Conservation (phyloP, 2,329 filamentous ascomycete species). For the Endoconidiophora polonica region DNA sequence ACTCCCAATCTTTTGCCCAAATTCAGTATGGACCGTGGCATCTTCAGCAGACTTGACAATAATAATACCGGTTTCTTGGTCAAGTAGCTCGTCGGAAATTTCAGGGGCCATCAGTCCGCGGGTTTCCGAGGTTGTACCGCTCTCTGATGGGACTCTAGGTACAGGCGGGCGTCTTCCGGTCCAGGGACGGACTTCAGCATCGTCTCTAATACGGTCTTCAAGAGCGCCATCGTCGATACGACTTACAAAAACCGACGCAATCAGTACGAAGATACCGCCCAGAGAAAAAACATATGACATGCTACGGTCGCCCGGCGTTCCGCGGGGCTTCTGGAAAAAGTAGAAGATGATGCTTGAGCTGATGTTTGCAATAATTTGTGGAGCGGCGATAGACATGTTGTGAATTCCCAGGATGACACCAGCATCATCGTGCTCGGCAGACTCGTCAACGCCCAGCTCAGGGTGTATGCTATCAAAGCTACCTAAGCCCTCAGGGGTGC, state of each 20-base stretch:
- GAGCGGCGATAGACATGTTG: slow-evolving; percentile 84
- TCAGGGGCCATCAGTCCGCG: too few relatives aligned
- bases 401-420: slow-evolving; percentile 88
- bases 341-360: slow-evolving; percentile 73
- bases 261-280: slow-evolving; percentile 61
- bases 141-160: too few relatives aligned
- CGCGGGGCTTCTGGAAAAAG: slow-evolving; percentile 71
- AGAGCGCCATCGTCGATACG: slow-evolving; percentile 30
- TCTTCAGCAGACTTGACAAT: too few relatives aligned
- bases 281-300: slow-evolving; percentile 76
- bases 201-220: slow-evolving; percentile 5
- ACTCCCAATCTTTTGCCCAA: too few relatives aligned
- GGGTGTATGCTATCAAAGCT: slow-evolving; percentile 13
- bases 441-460: slow-evolving; percentile 28
- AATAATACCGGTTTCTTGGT: too few relatives aligned
- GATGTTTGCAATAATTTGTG: slow-evolving; percentile 79
- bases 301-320: slow-evolving; percentile 68
- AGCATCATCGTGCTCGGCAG: slow-evolving; percentile 54
- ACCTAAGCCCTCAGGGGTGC: slow-evolving; percentile 7
- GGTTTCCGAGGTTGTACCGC: too few relatives aligned
- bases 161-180: too few relatives aligned
- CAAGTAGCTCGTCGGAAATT: too few relatives aligned
- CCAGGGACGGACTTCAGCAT: background rate
- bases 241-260: slow-evolving; percentile 57
- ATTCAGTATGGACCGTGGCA: too few relatives aligned